Evolutionary conservation across 2,329 filamentous ascomycete species (phyloP).

Genomic region (Pseudogymnoascus sp.): DNA sequence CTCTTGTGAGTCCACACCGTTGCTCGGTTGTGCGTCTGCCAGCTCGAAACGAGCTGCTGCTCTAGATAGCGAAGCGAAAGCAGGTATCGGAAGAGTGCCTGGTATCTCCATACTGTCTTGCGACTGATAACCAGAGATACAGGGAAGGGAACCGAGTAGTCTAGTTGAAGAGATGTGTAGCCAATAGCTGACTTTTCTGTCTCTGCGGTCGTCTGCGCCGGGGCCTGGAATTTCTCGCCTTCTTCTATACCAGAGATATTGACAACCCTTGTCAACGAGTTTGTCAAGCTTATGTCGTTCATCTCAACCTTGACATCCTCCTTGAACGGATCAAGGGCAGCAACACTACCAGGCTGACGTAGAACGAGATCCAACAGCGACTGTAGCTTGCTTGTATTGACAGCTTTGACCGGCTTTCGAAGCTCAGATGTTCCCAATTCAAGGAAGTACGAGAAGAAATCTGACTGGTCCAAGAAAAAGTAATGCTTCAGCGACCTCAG

Average conservation of each 20-base stretch:
- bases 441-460: slow-evolving; percentile 97
- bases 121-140: slow-evolving; percentile 91
- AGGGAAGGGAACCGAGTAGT: slow-evolving; percentile 91
- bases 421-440: slow-evolving; percentile 85
- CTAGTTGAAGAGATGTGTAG: slow-evolving; percentile 86
- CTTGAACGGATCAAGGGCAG: slow-evolving; percentile 92
- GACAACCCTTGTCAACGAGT: slow-evolving; percentile 90
- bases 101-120: slow-evolving; percentile 94
- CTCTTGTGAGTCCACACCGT: slow-evolving; percentile 76
- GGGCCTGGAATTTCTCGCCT: slow-evolving; percentile 69
- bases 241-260: slow-evolving; percentile 94
- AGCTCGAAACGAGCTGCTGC: slow-evolving; percentile 74
- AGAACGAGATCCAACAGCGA: slow-evolving; percentile 92
- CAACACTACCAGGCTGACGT: slow-evolving; percentile 90
- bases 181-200: slow-evolving; percentile 81
- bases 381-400: slow-evolving; percentile 90
- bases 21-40: slow-evolving; percentile 81
- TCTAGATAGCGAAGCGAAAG: slow-evolving; percentile 85
- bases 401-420: slow-evolving; percentile 76
- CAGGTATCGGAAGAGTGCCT: slow-evolving; percentile 90
- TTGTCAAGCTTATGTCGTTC: slow-evolving; percentile 88
- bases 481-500: slow-evolving; percentile 94
- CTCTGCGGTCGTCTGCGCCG: slow-evolving; percentile 57
- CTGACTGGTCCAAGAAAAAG: slow-evolving; percentile 95
- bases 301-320: slow-evolving; percentile 97